Base-by-base conservation (phyloP, 805 yeast species). In the Sporopachydermia quercuum region DNA sequence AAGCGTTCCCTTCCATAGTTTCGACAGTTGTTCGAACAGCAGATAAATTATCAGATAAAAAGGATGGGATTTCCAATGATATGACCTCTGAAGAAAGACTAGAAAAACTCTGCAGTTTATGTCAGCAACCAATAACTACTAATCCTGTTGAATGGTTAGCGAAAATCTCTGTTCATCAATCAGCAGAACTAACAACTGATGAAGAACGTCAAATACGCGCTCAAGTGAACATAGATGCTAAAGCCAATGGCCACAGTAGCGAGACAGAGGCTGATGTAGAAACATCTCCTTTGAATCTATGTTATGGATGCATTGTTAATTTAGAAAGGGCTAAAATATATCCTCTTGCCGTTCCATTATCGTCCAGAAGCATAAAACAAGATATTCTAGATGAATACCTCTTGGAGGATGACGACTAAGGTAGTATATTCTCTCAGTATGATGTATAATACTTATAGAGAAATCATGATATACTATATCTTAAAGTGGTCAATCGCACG, bases 1-100 rank as follows among this genome's bases (percentile, higher is more conserved):
- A 67, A 4, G 86, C 76, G 13, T 86, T 86, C 52, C 86, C 94
- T 0, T 83, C 89, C 42, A 82, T 89, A 2, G 86, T 87, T 2
- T 80, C 96, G 0, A 87, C 97, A 0, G 96, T 89, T 15, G 86
- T 86, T 11, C 78, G 83, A 47, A 86, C 94, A 0, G 95, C 91
- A 3, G 77, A 77, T 37, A 86, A 89, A 54, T 58, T 87, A 36
- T 68, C 66, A 2, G 64, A 64, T 4, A 83, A 82, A 0, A 53
- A 41, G 19, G 19, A 43, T 39, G 5, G 18, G 15, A 16, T 18
- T 6, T 6, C 18, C 34, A 18, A 38, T 4, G 40, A 42, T 16
- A 33, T 41, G 17, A 43, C 43, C 3, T 16, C 43, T 3, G 40
- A 34, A 2, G 49, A 42, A 6, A 43, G 50, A 1, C 8, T 8